Percentiles rank a stretch among this genome's conserved stretches.
These are phyloP conservation scores for Annulohypoxylon nitens DNA, from an alignment of 495 filamentous ascomycete species.

Conservation along the genomic window DNA sequence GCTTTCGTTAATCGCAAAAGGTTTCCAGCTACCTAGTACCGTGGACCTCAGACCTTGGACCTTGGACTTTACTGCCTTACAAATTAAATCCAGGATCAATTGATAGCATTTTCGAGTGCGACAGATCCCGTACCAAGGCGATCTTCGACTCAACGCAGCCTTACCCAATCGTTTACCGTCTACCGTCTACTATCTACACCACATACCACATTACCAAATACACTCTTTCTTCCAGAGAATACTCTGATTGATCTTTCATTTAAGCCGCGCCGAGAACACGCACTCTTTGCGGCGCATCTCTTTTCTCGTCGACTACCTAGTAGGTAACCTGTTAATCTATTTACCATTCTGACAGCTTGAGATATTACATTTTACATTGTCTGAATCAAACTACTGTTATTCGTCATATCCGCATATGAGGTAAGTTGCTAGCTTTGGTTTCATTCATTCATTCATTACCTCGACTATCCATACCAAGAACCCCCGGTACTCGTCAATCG, in stretches of 20 bases:
- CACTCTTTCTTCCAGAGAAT: conserved; percentile 19
- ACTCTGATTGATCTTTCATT: conserved; percentile 24
- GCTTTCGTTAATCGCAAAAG: conserved; percentile 4
- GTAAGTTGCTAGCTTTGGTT: conserved; percentile 11
- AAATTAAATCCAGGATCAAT: not conserved
- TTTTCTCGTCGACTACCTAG: not conserved
- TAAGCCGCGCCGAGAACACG: conserved; percentile 3
- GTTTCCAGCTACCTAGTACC: not conserved
- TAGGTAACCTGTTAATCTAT: conserved; percentile 12
- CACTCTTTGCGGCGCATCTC: not conserved
- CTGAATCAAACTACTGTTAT: not conserved
- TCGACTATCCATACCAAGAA: not conserved
- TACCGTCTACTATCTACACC: conserved; percentile 2
- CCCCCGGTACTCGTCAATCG: not conserved
- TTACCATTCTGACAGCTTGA: not conserved
- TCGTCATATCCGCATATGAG: not conserved
- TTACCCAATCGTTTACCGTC: conserved; percentile 24
- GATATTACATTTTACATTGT: not conserved
- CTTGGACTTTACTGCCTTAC: not conserved
- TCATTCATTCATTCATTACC: not conserved
- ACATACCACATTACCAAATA: conserved; percentile 27
- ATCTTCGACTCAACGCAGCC: conserved; percentile 33
- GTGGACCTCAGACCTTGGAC: not conserved
- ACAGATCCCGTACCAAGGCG: conserved; percentile 32
- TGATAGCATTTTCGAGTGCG: conserved; percentile 26